Base-by-base conservation (phyloP, 2,329 filamentous ascomycete genomes). In the Clathrospora elynae region DNA sequence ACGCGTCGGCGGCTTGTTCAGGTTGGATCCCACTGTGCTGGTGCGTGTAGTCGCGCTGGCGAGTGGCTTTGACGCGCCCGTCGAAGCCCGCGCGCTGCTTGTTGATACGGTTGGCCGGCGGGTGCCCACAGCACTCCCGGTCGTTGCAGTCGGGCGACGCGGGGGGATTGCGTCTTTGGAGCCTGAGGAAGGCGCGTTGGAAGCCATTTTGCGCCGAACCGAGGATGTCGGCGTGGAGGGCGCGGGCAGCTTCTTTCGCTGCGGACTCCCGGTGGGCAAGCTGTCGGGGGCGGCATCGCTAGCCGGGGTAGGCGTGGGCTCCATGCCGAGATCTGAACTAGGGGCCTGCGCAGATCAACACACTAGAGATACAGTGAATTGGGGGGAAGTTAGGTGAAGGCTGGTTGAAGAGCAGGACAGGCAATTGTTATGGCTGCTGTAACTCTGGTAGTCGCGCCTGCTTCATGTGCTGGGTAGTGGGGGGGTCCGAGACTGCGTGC, bases 1-100 rank as follows among this genome's bases (percentile, higher is more conserved):
- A 51, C 67, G 67, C 51, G 66, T 68, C 28, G 67, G 62, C 11
- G 67, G 63, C 54, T 68, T 70, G 56, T 57, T 70, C 51, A 69
- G 45, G 43, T 61, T 65, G 6, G 60, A 61, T 7, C 59, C 67
- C 2, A 49, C 37, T 3, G 59, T 52, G 19, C 57, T 53, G 5
- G 59, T 51, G 31, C 67, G 62, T n/a, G 55, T 46, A 6, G 62
- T 56, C 4, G 63, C 41, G 49, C 48, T 57, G 24, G 56, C 26
- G 18, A 49, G 46, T 6, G 64, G 47, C 42, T 53, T 62, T 7
- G 63, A 59, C 46, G 64, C 59, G 51, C 46, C 57, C 8, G 66
- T 51, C 6, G 60, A 43, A 13, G 58, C 41, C 43, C 60, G 49
- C 43, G 61, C 38, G n/a, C 51, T 56, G 33, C 38, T 40, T 13